Evolutionary conservation across 192 early-diverging fungal species (phyloP).

Genomic region (Rhizophlyctis rosea): DNA sequence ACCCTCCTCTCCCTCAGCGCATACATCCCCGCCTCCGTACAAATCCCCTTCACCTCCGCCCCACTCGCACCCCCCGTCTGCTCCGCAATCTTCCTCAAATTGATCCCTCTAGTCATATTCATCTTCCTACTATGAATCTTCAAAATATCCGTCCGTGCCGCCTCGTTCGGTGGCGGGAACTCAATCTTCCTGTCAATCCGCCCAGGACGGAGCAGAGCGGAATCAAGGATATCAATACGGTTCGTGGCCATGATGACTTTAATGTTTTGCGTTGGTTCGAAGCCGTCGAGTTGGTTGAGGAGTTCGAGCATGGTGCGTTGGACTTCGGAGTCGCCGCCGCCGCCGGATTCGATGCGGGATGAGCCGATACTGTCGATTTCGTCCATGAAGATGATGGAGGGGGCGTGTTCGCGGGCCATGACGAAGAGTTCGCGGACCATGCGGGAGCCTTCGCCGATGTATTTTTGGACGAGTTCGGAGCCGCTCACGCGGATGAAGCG

Average conservation of each 20-base stretch:
- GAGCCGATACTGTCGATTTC: constrained; percentile 99
- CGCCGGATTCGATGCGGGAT: constrained; percentile 90
- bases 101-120: constrained; percentile 86
- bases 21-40: constrained; percentile 99
- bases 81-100: constrained; percentile 92
- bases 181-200: constrained; percentile 98
- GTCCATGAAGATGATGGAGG: constrained; percentile 90
- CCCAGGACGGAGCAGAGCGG: constrained; percentile 90
- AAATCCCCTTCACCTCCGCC: constrained; percentile 97
- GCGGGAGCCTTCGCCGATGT: constrained; percentile 92
- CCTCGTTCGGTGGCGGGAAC: constrained; percentile 96
- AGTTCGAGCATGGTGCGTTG: constrained; percentile 99
- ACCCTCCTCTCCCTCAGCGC: constrained; percentile 96
- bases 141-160: constrained; percentile 89
- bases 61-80: constrained; percentile 95
- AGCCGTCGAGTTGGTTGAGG: constrained; percentile 97
- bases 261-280: constrained; percentile 60
- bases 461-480: constrained; percentile 98
- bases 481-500: constrained; percentile 99
- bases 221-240: constrained; percentile 94
- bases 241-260: constrained; percentile 97
- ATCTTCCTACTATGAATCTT: constrained; percentile 83
- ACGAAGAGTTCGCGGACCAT: constrained; percentile 84
- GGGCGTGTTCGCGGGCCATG: constrained; percentile 49
- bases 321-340: constrained; percentile 87